phyloP scores from a whole-genome alignment of 2,329 filamentous ascomycete genomes.

The Clonostachys byssicola region DNA sequence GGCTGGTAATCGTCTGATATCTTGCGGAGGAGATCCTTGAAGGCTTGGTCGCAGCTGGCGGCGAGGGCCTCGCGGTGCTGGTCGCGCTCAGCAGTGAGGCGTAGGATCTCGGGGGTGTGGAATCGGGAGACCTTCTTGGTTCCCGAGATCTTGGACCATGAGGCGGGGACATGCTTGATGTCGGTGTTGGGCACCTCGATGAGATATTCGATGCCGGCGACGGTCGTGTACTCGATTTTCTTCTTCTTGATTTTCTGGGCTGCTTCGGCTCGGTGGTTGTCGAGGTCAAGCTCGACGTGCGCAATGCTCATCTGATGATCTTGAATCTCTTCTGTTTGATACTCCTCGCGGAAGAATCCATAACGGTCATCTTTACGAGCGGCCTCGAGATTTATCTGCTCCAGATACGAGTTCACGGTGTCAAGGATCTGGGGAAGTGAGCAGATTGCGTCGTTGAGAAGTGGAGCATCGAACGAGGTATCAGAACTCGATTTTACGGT shows the following conservation, averaged over 20 bases:
- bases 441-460: slow-evolving; percentile 68
- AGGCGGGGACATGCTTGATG: slow-evolving; percentile 84
- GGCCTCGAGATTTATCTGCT: slow-evolving; percentile 80
- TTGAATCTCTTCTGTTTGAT: slow-evolving; percentile 85
- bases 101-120: slow-evolving; percentile 86
- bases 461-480: slow-evolving; percentile 66
- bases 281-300: slow-evolving; percentile 85
- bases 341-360: slow-evolving; percentile 80
- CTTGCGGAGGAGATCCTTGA: slow-evolving; percentile 63
- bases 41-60: slow-evolving; percentile 85
- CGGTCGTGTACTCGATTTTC: slow-evolving; percentile 71
- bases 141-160: slow-evolving; percentile 91
- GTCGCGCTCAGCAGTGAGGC: slow-evolving; percentile 80
- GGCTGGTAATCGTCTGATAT: slow-evolving; percentile 84
- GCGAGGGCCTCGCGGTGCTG: slow-evolving; percentile 92
- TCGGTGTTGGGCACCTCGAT: slow-evolving; percentile 84
- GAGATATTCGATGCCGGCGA: slow-evolving; percentile 88
- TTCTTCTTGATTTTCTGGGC: slow-evolving; percentile 70
- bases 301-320: slow-evolving; percentile 88
- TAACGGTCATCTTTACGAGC: slow-evolving; percentile 91
- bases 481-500: slow-evolving; percentile 61
- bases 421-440: slow-evolving; percentile 73
- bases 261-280: slow-evolving; percentile 68
- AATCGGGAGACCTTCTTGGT: slow-evolving; percentile 92
- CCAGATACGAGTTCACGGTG: slow-evolving; percentile 69